Evolutionary conservation across 345 rosid species (phyloP).

Genomic region (Sonneratia alba): DNA sequence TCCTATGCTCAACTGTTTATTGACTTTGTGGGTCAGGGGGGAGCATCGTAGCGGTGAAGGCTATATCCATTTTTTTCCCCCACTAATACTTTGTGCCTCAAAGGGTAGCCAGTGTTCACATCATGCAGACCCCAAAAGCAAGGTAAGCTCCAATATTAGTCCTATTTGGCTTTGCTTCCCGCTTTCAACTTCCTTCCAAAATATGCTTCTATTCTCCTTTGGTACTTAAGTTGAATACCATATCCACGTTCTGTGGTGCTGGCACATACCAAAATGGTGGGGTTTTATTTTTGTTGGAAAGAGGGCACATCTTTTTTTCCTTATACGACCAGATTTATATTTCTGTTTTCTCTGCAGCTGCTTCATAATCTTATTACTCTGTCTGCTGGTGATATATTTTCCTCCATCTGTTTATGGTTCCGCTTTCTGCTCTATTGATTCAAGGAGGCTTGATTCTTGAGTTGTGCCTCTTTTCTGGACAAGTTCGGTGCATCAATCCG

Average conservation of each 20-base stretch:
- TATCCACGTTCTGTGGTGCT: slow-evolving; percentile 8
- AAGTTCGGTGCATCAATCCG: not conserved
- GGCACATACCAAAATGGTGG: not conserved
- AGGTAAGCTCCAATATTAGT: slow-evolving; percentile 40
- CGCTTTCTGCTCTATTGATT: not conserved
- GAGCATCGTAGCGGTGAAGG: slow-evolving; percentile 42
- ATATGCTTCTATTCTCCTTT: slow-evolving; percentile 9
- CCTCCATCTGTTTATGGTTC: not conserved
- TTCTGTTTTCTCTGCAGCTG: not conserved
- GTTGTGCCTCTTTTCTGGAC: not conserved
- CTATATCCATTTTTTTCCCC: slow-evolving; percentile 6
- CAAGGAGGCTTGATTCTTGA: not conserved
- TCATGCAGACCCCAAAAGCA: slow-evolving; percentile 83
- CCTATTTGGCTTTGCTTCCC: not conserved
- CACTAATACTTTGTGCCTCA: slow-evolving; percentile 8
- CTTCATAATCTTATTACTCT: not conserved
- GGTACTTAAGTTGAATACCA: slow-evolving; percentile 7
- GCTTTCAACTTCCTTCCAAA: slow-evolving; percentile 8
- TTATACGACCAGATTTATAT: not conserved
- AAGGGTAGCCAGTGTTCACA: slow-evolving; percentile 23
- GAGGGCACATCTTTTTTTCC: not conserved
- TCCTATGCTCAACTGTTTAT: slow-evolving; percentile 31
- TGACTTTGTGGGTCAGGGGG: slow-evolving; percentile 18
- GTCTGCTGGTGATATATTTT: not conserved
- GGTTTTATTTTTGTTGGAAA: too few species aligned